phyloP scores from a whole-genome alignment of 495 filamentous ascomycete species.

The Neurospora sp. region DNA sequence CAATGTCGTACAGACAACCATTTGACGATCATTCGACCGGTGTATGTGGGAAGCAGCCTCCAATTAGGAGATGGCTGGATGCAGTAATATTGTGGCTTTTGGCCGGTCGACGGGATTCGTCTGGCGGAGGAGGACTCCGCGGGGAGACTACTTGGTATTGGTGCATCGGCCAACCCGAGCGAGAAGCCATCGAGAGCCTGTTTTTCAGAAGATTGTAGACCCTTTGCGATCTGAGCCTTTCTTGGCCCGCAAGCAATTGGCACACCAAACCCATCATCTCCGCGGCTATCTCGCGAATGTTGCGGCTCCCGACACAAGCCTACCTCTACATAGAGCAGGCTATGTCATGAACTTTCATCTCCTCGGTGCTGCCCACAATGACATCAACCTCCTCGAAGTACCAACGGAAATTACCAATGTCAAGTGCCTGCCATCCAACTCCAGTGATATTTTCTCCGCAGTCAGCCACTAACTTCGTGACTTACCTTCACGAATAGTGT shows the following conservation, averaged over 20 bases:
- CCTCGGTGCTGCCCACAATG: not conserved
- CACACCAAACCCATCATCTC: not conserved
- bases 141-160: not conserved
- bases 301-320: not conserved
- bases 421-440: too few relatives aligned
- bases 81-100: not conserved
- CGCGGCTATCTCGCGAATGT: not conserved
- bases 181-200: not conserved
- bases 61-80: not conserved
- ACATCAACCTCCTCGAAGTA: not conserved
- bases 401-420: too few relatives aligned
- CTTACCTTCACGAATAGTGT: too few relatives aligned
- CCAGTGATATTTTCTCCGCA: too few relatives aligned
- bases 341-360: not conserved
- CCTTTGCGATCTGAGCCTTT: not conserved
- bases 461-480: too few relatives aligned
- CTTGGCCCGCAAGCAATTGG: not conserved
- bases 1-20: not conserved
- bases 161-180: not conserved
- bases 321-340: not conserved
- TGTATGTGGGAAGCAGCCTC: not conserved
- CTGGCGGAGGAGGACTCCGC: not conserved
- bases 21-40: not conserved
- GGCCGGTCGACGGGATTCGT: not conserved
- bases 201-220: not conserved